Percentiles rank a stretch among this genome's conserved stretches.
Evolutionary conservation across 805 yeast species (phyloP).

Genomic region (Spathaspora girioi): DNA sequence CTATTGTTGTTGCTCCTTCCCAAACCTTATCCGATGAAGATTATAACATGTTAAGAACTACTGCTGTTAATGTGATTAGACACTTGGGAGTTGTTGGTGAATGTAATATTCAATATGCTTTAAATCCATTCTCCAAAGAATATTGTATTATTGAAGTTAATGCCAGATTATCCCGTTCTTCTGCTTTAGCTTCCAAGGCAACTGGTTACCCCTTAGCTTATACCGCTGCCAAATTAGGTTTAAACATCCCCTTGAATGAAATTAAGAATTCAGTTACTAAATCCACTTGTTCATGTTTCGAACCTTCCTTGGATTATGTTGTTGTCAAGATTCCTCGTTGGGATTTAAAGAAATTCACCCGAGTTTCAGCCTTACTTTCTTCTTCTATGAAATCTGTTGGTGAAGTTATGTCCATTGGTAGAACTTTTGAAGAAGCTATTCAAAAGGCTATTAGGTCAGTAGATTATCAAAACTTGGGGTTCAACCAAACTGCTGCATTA

Average conservation of each 20-base stretch:
- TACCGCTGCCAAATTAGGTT: slow-evolving; percentile 95
- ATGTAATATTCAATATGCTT: slow-evolving; percentile 96
- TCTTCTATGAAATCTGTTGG: slow-evolving; percentile 98
- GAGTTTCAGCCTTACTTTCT: slow-evolving; percentile 82
- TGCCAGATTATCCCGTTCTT: slow-evolving; percentile 95
- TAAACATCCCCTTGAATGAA: slow-evolving; percentile 87
- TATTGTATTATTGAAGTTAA: slow-evolving; percentile 97
- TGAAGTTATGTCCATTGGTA: slow-evolving; percentile 97
- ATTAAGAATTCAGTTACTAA: slow-evolving; percentile 90
- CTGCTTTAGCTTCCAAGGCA: slow-evolving; percentile 98
- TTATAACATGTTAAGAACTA: slow-evolving; percentile 94
- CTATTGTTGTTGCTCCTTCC: slow-evolving; percentile 97
- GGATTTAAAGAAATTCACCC: slow-evolving; percentile 94
- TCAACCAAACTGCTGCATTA: slow-evolving; percentile 77
- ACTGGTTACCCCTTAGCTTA: slow-evolving; percentile 98
- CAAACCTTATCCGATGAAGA: slow-evolving; percentile 96
- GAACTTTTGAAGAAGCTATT: slow-evolving; percentile 96
- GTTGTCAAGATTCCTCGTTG: slow-evolving; percentile 98
- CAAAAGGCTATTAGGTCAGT: slow-evolving; percentile 97
- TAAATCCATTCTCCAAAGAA: slow-evolving; percentile 89
- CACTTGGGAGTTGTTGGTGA: slow-evolving; percentile 99
- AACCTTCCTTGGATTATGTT: slow-evolving; percentile 94
- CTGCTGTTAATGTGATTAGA: slow-evolving; percentile 95
- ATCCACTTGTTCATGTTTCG: slow-evolving; percentile 93
- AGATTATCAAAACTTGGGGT: slow-evolving; percentile 94